phyloP scores from a whole-genome alignment of 148 eudicot species.

The Spergularia bocconei region DNA sequence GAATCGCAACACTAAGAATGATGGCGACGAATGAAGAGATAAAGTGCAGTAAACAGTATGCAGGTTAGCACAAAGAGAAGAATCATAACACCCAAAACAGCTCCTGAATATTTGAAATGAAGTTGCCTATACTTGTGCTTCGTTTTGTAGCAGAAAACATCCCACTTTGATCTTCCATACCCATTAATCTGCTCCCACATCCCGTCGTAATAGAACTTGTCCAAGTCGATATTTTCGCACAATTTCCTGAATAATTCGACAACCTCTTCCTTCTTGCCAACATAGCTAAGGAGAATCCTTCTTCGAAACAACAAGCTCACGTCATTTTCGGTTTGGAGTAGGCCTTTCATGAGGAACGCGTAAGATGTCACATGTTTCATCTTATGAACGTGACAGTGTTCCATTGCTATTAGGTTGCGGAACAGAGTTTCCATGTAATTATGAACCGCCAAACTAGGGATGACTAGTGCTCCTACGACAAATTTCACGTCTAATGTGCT shows the following conservation, averaged over 20 bases:
- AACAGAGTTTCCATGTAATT: constrained; percentile 37
- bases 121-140: background rate
- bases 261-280: constrained; percentile 29
- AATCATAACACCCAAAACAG: constrained; percentile 1
- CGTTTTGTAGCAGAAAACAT: constrained; percentile 22
- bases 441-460: constrained; percentile 47
- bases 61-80: constrained; percentile 5
- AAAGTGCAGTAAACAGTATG: constrained; percentile 4
- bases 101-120: background rate
- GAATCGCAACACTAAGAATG: background rate
- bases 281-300: constrained; percentile 26
- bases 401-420: constrained; percentile 53
- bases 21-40: constrained; percentile 17
- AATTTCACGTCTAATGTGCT: constrained; percentile 41
- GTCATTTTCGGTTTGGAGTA: constrained; percentile 35
- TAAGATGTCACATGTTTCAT: constrained; percentile 51
- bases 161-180: constrained; percentile 25
- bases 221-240: constrained; percentile 29
- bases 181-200: constrained; percentile 33
- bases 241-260: constrained; percentile 34
- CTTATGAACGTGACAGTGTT: constrained; percentile 28
- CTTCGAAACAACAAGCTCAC: constrained; percentile 27
- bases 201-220: constrained; percentile 42
- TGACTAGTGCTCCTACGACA: constrained; percentile 27
- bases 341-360: constrained; percentile 31